Evolutionary conservation across 2,329 filamentous ascomycete genomes (phyloP).

Genomic region (Phialophora tarda): DNA sequence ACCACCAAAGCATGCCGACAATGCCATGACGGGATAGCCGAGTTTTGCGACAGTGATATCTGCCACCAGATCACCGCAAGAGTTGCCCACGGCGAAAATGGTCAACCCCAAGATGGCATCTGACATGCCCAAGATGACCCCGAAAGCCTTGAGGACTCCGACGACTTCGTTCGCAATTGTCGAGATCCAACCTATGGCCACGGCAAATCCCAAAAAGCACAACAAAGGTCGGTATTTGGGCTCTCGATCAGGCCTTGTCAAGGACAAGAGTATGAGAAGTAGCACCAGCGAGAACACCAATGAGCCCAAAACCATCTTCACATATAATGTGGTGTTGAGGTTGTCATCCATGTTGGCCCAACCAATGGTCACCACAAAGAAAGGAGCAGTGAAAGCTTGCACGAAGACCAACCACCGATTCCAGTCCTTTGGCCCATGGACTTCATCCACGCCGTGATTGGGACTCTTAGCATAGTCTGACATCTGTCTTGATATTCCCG

Average conservation of each 20-base stretch:
- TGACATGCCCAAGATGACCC: conserved; percentile 82
- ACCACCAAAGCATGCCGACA: conserved; percentile 94
- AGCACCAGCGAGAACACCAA: conserved; percentile 71
- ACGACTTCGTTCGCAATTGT: conserved; percentile 96
- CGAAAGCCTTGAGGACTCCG: conserved; percentile 88
- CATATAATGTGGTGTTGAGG: conserved; percentile 52
- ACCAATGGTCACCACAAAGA: conserved; percentile 78
- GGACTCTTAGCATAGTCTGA: conserved; percentile 49
- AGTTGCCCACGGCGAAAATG: conserved; percentile 95
- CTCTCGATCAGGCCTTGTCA: conserved; percentile 70
- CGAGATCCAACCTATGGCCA: conserved; percentile 94
- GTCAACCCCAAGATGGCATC: conserved; percentile 95
- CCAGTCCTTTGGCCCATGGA: conserved; percentile 65
- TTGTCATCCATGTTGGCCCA: conserved; percentile 63
- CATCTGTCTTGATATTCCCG: conserved; percentile 39
- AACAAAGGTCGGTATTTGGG: conserved; percentile 77
- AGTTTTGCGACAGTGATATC: conserved; percentile 92
- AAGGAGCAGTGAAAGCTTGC: conserved; percentile 84
- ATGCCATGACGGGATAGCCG: conserved; percentile 94
- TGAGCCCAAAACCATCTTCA: conserved; percentile 66
- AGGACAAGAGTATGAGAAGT: conserved; percentile 69
- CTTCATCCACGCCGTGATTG: conserved; percentile 46
- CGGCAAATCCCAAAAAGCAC: conserved; percentile 87
- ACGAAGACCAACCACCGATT: conserved; percentile 87
- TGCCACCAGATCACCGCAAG: conserved; percentile 88